Conservation (phyloP, 2,329 filamentous ascomycete genomes). For the Chaetomiaceae sp. region DNA sequence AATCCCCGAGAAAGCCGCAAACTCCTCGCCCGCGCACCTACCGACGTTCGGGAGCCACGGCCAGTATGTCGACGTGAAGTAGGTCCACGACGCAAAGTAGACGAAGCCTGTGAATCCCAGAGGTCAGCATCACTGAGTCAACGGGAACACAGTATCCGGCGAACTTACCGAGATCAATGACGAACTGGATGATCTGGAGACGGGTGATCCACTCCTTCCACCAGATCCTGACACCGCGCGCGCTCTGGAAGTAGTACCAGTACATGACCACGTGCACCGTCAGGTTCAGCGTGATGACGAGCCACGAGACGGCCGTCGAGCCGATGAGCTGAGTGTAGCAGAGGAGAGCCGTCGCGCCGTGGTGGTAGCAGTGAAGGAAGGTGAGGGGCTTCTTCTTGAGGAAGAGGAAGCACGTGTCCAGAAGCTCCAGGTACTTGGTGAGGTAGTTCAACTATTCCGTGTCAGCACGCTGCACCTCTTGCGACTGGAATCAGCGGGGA, state of each 20-base stretch:
- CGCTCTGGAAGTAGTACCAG: constrained; percentile 99
- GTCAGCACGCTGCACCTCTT: not conserved
- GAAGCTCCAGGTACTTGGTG: constrained; percentile 92
- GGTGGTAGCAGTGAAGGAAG: constrained; percentile 99
- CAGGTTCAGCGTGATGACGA: constrained; percentile 87
- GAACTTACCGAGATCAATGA: constrained; percentile 84
- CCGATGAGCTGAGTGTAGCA: constrained; percentile 98
- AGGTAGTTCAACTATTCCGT: constrained; percentile 23
- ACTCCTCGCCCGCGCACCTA: constrained; percentile 91
- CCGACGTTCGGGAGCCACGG: constrained; percentile 77
- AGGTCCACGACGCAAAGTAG: constrained; percentile 99
- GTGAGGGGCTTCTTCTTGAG: constrained; percentile 99
- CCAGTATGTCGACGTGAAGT: constrained; percentile 92
- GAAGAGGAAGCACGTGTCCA: constrained; percentile 95
- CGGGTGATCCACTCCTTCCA: constrained; percentile 99
- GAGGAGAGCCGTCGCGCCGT: constrained; percentile 91
- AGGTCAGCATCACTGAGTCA: not conserved
- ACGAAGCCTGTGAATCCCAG: constrained; percentile 70
- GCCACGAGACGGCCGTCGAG: constrained; percentile 90
- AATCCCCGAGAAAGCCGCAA: constrained; percentile 88
- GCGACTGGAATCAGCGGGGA: constrained; percentile 24
- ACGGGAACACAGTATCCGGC: too few species aligned
- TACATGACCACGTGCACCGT: constrained; percentile 98
- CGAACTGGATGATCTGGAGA: constrained; percentile 94
- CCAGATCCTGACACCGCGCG: constrained; percentile 92